A percentile compares a stretch with the other conserved stretches of the same genome.
Conservation (phyloP, 441 rosid species). For the Eutrema salsugineum region DNA sequence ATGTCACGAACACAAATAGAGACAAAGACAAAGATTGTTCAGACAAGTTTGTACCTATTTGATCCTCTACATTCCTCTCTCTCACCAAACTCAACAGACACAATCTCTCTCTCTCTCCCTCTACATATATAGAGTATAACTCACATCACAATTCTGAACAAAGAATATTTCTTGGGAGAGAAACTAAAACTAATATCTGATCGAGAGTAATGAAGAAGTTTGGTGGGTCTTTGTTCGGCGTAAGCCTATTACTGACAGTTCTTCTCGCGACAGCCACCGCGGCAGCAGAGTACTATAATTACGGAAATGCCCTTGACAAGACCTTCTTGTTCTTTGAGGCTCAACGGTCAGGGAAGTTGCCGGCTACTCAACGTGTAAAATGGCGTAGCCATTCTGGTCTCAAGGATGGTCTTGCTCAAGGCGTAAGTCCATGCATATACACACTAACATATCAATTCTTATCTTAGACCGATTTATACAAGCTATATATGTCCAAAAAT, state of each 20-base stretch:
- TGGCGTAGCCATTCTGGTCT: slow-evolving; percentile 84
- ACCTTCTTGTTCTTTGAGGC: slow-evolving; percentile 78
- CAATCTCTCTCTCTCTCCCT: background rate
- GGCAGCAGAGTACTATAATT: slow-evolving; percentile 45
- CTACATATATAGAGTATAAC: background rate
- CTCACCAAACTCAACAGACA: slow-evolving; percentile 14
- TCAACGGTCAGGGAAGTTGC: slow-evolving; percentile 77
- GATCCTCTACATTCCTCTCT: slow-evolving; percentile 15
- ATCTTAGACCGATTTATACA: background rate
- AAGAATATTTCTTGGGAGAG: background rate
- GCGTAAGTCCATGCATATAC: slow-evolving; percentile 39
- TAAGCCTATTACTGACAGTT: slow-evolving; percentile 26
- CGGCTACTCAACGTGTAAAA: slow-evolving; percentile 47
- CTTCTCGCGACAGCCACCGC: slow-evolving; percentile 23
- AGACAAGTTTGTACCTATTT: slow-evolving; percentile 6
- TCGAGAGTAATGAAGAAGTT: slow-evolving; percentile 24
- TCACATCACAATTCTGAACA: background rate
- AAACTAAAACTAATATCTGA: background rate
- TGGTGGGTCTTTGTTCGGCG: slow-evolving; percentile 12
- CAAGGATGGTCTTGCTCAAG: slow-evolving; percentile 63
- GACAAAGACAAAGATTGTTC: slow-evolving; percentile 22
- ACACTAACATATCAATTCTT: background rate
- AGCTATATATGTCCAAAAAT: background rate
- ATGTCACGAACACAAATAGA: slow-evolving; percentile 18
- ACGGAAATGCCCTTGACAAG: slow-evolving; percentile 68